Evolutionary conservation across 2,329 filamentous ascomycete species (phyloP).

Genomic region (Xenosphaeropsis pyriputrescens): DNA sequence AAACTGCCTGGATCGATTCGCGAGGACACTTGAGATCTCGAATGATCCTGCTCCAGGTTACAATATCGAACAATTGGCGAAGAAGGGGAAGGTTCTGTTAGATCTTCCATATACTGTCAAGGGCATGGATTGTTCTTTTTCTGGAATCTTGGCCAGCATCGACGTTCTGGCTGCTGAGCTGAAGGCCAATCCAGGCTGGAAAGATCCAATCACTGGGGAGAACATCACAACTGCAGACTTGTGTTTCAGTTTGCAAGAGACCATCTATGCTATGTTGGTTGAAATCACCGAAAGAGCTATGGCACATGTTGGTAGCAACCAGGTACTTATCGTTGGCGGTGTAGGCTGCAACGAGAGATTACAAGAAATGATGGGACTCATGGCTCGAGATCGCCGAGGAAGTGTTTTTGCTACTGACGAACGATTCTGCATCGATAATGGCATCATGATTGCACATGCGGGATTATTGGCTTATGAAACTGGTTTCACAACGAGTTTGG

Average conservation of each 20-base stretch:
- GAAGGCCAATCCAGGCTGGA: constrained; percentile 26
- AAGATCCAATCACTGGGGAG: constrained; percentile 31
- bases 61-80: constrained; percentile 92
- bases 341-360: constrained; percentile 90
- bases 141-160: constrained; percentile 72
- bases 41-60: constrained; percentile 96
- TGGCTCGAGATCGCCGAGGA: constrained; percentile 79
- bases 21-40: constrained; percentile 71
- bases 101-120: constrained; percentile 94
- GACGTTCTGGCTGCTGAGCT: constrained; percentile 67
- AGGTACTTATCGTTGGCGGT: constrained; percentile 90
- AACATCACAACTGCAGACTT: constrained; percentile 67
- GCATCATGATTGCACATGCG: constrained; percentile 98
- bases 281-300: constrained; percentile 96
- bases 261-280: constrained; percentile 90
- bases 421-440: constrained; percentile 96
- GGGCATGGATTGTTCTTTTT: constrained; percentile 98
- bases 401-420: constrained; percentile 93
- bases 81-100: constrained; percentile 54
- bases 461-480: constrained; percentile 74
- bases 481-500: constrained; percentile 66
- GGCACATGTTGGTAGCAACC: constrained; percentile 83
- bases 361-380: constrained; percentile 96
- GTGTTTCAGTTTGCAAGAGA: constrained; percentile 87
- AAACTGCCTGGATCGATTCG: constrained; percentile 93